phyloP scores from a whole-genome alignment of 176 grass and related monocot genomes.

The Lolium perenne region DNA sequence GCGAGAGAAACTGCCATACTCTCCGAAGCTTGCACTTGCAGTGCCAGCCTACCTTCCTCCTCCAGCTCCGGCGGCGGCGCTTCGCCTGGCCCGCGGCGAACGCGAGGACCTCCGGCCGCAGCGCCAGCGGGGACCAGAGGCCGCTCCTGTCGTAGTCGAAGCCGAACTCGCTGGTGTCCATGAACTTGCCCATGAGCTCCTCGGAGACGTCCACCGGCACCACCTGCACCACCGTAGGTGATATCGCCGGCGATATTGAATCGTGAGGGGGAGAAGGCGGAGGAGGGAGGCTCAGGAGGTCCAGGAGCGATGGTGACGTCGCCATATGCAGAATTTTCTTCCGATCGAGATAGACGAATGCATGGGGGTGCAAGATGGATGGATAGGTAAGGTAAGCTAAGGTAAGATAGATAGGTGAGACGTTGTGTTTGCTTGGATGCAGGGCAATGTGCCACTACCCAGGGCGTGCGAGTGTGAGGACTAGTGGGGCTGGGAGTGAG shows the following conservation, averaged over 20 bases:
- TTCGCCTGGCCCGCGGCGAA: background rate
- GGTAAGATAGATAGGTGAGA: constrained; percentile 42
- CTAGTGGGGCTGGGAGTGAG: constrained; percentile 38
- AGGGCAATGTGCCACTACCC: constrained; percentile 36
- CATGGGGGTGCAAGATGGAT: constrained; percentile 23
- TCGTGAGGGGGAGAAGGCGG: constrained; percentile 7
- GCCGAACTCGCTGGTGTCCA: constrained; percentile 72
- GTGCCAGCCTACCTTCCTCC: constrained; percentile 39
- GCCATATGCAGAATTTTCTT: background rate
- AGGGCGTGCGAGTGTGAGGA: background rate
- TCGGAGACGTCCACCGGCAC: constrained; percentile 75
- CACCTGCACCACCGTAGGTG: constrained; percentile 51
- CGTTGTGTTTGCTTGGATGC: constrained; percentile 58
- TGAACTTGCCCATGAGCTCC: constrained; percentile 72
- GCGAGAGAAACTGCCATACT: background rate
- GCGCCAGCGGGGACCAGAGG: constrained; percentile 85
- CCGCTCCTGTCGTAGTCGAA: constrained; percentile 83
- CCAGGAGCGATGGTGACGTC: constrained; percentile 34
- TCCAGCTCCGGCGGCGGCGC: constrained; percentile 38
- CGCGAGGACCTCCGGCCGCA: constrained; percentile 46
- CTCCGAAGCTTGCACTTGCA: background rate
- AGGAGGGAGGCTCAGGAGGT: constrained; percentile 48
- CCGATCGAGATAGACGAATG: constrained; percentile 37
- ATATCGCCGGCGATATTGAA: background rate
- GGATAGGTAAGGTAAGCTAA: background rate